Percentiles rank a stretch among this genome's conserved stretches.
These are phyloP conservation scores for Eucalyptus camaldulensis DNA, from an alignment of 345 rosid species.

Conservation along the genomic window DNA sequence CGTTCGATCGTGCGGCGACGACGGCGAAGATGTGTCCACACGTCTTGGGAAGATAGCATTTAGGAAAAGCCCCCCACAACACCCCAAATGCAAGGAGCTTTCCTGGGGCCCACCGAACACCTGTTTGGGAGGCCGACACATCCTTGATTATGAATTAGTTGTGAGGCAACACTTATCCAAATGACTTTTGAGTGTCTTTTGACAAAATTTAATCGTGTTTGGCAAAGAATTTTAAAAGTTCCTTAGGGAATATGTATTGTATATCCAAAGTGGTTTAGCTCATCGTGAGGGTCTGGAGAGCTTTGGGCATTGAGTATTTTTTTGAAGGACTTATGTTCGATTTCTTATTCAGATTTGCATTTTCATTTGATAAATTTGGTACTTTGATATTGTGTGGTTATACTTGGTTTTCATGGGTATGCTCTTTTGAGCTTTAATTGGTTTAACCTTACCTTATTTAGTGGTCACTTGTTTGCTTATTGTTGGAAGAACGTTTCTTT, in stretches of 20 bases:
- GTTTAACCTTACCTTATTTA: not conserved
- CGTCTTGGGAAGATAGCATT: not conserved
- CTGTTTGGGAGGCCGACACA: not conserved
- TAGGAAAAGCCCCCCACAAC: not conserved
- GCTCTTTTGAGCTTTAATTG: not conserved
- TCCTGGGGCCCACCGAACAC: not conserved
- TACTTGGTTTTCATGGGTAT: not conserved
- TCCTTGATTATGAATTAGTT: not conserved
- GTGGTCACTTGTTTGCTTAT: not conserved
- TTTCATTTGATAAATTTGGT: not conserved
- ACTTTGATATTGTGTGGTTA: not conserved
- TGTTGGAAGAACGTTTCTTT: too few relatives aligned
- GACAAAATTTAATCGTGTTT: not conserved
- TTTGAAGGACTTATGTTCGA: fast-evolving
- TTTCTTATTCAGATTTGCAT: too few relatives aligned
- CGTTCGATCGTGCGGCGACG: not conserved
- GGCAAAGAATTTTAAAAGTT: not conserved
- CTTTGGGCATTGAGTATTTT: not conserved
- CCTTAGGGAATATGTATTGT: not conserved
- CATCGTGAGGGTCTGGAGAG: not conserved
- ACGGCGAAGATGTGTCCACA: not conserved
- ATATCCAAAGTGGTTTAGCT: not conserved
- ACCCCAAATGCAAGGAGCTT: not conserved
- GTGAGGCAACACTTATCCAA: not conserved
- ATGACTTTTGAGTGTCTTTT: not conserved